Base-by-base conservation (phyloP, 768 basidiomycete genomes). In the Gymnopilus junonius region DNA sequence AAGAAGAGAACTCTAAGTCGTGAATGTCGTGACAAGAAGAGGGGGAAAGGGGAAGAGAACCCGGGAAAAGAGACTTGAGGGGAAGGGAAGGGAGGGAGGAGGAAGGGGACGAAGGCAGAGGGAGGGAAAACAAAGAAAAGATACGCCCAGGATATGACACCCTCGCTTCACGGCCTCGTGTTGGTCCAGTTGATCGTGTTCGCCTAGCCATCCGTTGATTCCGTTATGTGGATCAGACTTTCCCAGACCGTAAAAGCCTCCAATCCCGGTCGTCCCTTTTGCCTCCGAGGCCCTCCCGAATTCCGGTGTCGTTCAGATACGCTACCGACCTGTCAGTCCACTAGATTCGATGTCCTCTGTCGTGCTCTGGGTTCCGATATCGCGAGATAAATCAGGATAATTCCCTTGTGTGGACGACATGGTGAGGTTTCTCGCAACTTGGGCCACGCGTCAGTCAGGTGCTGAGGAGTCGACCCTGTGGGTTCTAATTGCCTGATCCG, bases 131-230 rank as follows among this genome's bases (percentile, higher is more conserved):
- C 21, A 35, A 46, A 17, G 15, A 45, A 54, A 43, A 25, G 34
- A 25, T 51, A 11, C 3, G 34, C n/a, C n/a, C n/a, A n/a, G n/a
- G 37, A n/a, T 20, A 32, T 21, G 27, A 43, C 27, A 7, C 45
- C 43, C 45, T 59, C 32, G 58, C 34, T 59, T 46, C 35, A 34
- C 58, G 40, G 54, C 60, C 53, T 55, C 60, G 60, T 61, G 60
- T 45, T 34, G 53, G 53, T 46, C 40, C 20, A 32, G 20, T 55
- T 42, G 37, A 54, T 54, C 21, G 51, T 53, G 51, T 20, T 37
- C 54, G 54, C 37, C 54, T 45, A 46, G 25, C 29, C 8, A 51
- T 7, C 40, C 56, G 27, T 15, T 8, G 14, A 20, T 54, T 15
- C 50, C 48, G 39, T 43, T 15, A 17, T 25, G 37, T 55, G 15